phyloP scores from a whole-genome alignment of 441 rosid genomes.

The Bocquillonia castaneifolia region DNA sequence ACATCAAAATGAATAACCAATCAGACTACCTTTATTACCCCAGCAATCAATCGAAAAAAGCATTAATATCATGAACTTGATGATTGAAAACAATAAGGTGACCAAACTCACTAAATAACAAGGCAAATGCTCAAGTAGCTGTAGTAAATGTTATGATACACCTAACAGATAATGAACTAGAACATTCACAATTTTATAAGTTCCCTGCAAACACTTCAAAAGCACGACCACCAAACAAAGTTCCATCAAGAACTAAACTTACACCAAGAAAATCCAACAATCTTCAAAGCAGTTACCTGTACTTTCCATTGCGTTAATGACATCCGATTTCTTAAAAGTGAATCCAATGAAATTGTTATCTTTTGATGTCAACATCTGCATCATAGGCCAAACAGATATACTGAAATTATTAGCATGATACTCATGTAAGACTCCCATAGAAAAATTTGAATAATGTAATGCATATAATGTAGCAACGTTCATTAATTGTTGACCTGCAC shows the following conservation, averaged over 20 bases:
- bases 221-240: background rate
- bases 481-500: background rate
- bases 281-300: slow-evolving; percentile 49
- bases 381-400: slow-evolving; percentile 24
- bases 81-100: background rate
- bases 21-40: background rate
- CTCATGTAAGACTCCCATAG: background rate
- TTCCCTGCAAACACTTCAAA: background rate
- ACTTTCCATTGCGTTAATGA: slow-evolving; percentile 61
- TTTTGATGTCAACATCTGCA: slow-evolving; percentile 92
- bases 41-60: background rate
- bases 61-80: background rate
- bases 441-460: background rate
- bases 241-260: background rate
- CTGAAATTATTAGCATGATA: slow-evolving; percentile 1
- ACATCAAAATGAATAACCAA: slow-evolving; percentile 22
- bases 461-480: background rate
- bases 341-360: slow-evolving; percentile 91
- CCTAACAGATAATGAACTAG: background rate
- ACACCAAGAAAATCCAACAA: slow-evolving; percentile 2
- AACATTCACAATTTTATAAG: background rate
- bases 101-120: background rate
- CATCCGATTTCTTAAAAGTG: slow-evolving; percentile 84
- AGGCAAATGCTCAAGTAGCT: background rate
- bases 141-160: background rate